These are phyloP conservation scores for Chrysosphaeria jannelii DNA, from an alignment of 2,329 filamentous ascomycete genomes.

Conservation along the genomic window DNA sequence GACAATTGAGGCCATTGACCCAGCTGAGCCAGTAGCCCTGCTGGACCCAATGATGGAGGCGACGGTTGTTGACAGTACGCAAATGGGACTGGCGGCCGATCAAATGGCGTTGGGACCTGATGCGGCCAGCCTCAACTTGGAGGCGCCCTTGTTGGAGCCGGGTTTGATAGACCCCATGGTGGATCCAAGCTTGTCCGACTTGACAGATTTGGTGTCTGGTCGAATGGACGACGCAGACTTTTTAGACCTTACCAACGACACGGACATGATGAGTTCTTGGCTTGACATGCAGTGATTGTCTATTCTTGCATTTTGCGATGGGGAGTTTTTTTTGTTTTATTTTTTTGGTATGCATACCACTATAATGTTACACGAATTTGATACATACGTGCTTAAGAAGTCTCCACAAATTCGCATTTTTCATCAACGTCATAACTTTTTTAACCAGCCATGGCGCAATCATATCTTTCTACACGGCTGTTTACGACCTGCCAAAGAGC, in stretches of 20 bases:
- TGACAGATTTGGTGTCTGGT: constrained; percentile 3
- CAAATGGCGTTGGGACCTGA: constrained; percentile 3
- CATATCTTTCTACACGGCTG: too few species aligned
- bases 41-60: constrained; percentile 2
- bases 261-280: constrained; percentile 5
- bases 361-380: too few species aligned
- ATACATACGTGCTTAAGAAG: too few species aligned
- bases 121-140: not conserved
- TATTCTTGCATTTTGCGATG: not conserved
- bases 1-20: not conserved
- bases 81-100: too few species aligned
- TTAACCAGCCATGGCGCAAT: too few species aligned
- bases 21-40: not conserved
- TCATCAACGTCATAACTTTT: too few species aligned
- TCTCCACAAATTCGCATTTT: too few species aligned
- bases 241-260: constrained; percentile 3
- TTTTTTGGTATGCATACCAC: too few species aligned
- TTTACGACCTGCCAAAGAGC: too few species aligned
- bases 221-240: too few species aligned
- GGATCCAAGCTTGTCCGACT: constrained; percentile 2
- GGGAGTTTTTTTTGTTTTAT: not conserved
- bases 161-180: not conserved
- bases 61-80: too few species aligned
- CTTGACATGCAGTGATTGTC: constrained; percentile 4
- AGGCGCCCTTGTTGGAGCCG: not conserved